phyloP scores from a whole-genome alignment of 768 basidiomycete species.

The Lactifluus subvellereus region DNA sequence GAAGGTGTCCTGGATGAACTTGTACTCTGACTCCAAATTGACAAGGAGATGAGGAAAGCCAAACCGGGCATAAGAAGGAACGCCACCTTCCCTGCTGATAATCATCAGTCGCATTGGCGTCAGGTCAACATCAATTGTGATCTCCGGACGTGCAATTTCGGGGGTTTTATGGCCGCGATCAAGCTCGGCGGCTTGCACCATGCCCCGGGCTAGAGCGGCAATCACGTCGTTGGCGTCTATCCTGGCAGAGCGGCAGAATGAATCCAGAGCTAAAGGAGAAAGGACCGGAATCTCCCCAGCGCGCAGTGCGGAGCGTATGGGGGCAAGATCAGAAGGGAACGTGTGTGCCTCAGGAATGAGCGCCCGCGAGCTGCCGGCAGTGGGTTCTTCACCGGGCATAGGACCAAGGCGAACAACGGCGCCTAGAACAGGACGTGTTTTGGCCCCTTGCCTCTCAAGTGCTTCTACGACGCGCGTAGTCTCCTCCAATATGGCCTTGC shows the following conservation, averaged over 20 bases:
- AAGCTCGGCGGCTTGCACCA: conserved; percentile 52
- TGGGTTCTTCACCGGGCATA: conserved; percentile 45
- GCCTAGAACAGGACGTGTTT: conserved; percentile 83
- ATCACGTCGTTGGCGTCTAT: conserved; percentile 86
- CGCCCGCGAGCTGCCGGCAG: conserved; percentile 32
- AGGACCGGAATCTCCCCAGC: conserved; percentile 97
- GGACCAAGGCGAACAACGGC: conserved; percentile 82
- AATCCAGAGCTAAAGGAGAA: conserved; percentile 88
- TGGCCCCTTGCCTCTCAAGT: conserved; percentile 80
- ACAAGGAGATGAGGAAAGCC: conserved; percentile 95
- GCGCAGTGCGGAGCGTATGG: conserved; percentile 82
- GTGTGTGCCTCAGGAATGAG: conserved; percentile 71
- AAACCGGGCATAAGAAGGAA: conserved; percentile 93
- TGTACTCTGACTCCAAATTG: conserved; percentile 84
- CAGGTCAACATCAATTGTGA: conserved; percentile 61
- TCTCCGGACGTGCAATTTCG: conserved; percentile 32
- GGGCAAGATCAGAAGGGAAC: conserved; percentile 68
- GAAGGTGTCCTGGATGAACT: conserved; percentile 84
- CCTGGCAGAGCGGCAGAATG: conserved; percentile 79
- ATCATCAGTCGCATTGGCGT: conserved; percentile 96
- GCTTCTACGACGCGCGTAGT: conserved; percentile 77
- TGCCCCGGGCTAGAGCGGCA: conserved; percentile 78
- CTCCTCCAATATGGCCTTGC: conserved; percentile 64
- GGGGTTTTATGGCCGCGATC: conserved; percentile 39
- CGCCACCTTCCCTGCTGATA: conserved; percentile 93